Percentiles rank a stretch among this genome's conserved stretches.
phyloP scores from a whole-genome alignment of 305 asterid genomes.

The Solanum hybrid region DNA sequence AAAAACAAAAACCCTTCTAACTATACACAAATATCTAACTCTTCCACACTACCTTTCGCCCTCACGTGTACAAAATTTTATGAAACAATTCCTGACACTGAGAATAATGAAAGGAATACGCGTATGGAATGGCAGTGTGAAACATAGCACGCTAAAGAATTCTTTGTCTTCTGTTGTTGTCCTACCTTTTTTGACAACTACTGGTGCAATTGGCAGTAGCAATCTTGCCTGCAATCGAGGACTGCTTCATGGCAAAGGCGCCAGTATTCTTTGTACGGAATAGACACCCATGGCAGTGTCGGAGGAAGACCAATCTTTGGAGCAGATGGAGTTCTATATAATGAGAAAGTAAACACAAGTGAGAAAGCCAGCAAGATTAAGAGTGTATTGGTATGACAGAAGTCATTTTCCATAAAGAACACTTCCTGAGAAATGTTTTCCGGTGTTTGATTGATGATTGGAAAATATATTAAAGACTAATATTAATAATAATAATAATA shows the following conservation, averaged over 20 bases:
- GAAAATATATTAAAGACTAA: neutral
- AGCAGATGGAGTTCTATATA: conserved; percentile 37
- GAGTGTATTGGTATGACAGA: neutral
- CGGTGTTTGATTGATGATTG: neutral
- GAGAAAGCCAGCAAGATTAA: neutral
- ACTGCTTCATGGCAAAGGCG: conserved; percentile 50
- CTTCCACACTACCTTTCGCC: neutral
- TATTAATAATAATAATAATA: neutral
- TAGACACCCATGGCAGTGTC: conserved; percentile 59
- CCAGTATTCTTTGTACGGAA: conserved; percentile 76
- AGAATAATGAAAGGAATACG: neutral
- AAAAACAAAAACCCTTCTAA: neutral
- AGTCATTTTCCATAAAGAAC: neutral
- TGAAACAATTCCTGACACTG: conserved; percentile 2
- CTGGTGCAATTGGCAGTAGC: conserved; percentile 6
- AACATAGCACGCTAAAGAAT: neutral
- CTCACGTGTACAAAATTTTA: neutral
- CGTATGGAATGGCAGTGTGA: neutral
- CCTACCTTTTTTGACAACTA: neutral
- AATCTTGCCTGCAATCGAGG: conserved; percentile 41
- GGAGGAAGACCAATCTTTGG: conserved; percentile 35
- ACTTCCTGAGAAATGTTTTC: neutral
- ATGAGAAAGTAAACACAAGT: neutral
- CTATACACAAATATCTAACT: neutral
- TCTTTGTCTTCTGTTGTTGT: neutral